phyloP scores from a whole-genome alignment of 345 rosid species.

The Barbarea vulgaris region DNA sequence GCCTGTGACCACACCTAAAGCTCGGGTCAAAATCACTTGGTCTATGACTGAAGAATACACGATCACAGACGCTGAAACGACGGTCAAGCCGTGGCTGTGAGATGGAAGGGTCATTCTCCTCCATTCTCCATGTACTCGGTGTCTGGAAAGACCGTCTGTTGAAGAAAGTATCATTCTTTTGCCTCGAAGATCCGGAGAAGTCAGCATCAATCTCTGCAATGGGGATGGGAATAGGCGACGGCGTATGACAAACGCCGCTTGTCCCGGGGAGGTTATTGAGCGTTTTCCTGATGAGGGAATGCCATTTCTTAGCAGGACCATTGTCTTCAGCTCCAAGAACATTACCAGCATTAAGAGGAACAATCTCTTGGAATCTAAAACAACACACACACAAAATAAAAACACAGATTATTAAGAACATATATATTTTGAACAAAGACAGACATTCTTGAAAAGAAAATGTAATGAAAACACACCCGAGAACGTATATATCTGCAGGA shows the following conservation, averaged over 20 bases:
- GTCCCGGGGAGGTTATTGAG: conserved; percentile 81
- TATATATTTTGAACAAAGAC: conserved; percentile 11
- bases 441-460: neutral
- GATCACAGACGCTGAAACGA: conserved; percentile 90
- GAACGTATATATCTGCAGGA: conserved; percentile 95
- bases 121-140: conserved; percentile 79
- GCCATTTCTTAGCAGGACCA: conserved; percentile 98
- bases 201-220: conserved; percentile 91
- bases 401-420: conserved; percentile 1
- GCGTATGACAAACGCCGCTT: conserved; percentile 60
- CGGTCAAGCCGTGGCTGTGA: conserved; percentile 75
- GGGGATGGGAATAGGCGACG: conserved; percentile 92
- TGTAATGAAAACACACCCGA: conserved; percentile 60
- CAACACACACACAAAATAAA: neutral
- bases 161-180: conserved; percentile 76
- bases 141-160: conserved; percentile 94
- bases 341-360: conserved; percentile 96
- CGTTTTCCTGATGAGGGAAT: conserved; percentile 73
- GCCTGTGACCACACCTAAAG: conserved; percentile 53
- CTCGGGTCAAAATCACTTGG: conserved; percentile 74
- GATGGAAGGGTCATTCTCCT: conserved; percentile 72
- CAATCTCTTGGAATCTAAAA: conserved; percentile 94
- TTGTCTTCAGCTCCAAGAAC: conserved; percentile 97
- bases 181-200: conserved; percentile 90
- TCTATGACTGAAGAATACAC: conserved; percentile 80